These are phyloP conservation scores for Acarospora socialis DNA, from an alignment of 2,329 filamentous ascomycete genomes.

Conservation along the genomic window DNA sequence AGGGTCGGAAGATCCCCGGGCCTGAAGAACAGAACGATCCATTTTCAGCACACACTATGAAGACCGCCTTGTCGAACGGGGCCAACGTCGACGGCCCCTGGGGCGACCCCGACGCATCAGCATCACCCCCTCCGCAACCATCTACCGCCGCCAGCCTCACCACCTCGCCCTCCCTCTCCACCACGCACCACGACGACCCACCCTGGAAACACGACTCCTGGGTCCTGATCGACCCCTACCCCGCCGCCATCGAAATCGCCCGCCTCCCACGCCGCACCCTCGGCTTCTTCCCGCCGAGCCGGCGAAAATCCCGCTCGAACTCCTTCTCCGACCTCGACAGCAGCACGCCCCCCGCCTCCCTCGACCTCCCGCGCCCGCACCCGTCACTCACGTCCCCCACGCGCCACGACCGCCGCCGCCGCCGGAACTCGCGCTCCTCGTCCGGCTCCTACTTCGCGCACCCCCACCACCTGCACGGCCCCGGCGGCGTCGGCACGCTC, in stretches of 20 bases:
- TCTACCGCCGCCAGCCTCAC: slow-evolving; percentile 12
- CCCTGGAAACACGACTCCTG: slow-evolving; percentile 81
- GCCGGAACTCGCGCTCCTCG: slow-evolving; percentile 20
- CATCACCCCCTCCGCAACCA: slow-evolving; percentile 12
- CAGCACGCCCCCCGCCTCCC: slow-evolving; percentile 54
- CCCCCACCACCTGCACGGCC: slow-evolving; percentile 67
- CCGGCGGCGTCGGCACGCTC: slow-evolving; percentile 79
- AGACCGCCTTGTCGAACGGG: no score
- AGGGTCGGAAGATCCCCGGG: slow-evolving; percentile 43
- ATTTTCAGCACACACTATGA: slow-evolving; percentile 30
- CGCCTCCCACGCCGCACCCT: slow-evolving; percentile 66
- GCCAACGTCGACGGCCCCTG: slow-evolving; percentile 12
- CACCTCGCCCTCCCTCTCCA: slow-evolving; percentile 13
- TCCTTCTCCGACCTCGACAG: slow-evolving; percentile 48
- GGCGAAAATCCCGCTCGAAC: slow-evolving; percentile 57
- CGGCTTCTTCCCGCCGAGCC: slow-evolving; percentile 80
- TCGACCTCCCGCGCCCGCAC: slow-evolving; percentile 42
- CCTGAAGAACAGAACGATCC: slow-evolving; percentile 17
- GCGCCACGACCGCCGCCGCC: slow-evolving; percentile 16
- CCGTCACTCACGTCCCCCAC: slow-evolving; percentile 22
- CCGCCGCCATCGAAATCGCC: slow-evolving; percentile 66
- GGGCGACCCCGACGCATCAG: slow-evolving; percentile 5
- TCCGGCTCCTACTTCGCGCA: slow-evolving; percentile 28
- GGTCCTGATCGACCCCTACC: slow-evolving; percentile 63
- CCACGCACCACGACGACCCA: slow-evolving; percentile 39